Percentiles rank a stretch among this genome's conserved stretches.
These are phyloP conservation scores for Schwanniomyces polymorphus DNA, from an alignment of 805 yeast species.

Conservation along the genomic window DNA sequence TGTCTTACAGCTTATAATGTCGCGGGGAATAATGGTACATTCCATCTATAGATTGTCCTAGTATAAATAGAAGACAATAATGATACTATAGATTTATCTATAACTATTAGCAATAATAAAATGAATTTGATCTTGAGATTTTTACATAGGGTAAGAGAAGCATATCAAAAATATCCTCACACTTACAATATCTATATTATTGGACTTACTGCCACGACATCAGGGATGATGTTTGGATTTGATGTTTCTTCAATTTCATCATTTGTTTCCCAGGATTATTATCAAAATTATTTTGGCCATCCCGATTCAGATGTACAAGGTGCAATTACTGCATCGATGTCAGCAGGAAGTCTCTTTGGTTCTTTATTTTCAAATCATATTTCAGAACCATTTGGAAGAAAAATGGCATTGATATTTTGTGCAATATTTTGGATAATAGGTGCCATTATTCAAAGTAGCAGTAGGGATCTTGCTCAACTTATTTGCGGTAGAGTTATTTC, in stretches of 20 bases:
- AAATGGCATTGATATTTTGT: conserved; percentile 20
- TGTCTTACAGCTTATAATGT: no score
- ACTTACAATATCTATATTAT: conserved; percentile 57
- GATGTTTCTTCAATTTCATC: conserved; percentile 78
- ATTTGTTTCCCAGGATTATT: conserved; percentile 44
- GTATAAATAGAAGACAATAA: not conserved
- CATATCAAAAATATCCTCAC: conserved; percentile 29
- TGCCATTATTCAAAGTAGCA: conserved; percentile 18
- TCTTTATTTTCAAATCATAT: conserved; percentile 23
- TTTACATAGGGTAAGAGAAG: not conserved
- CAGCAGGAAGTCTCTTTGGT: conserved; percentile 9
- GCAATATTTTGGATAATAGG: conserved; percentile 29
- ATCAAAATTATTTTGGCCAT: conserved; percentile 42
- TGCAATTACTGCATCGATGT: conserved; percentile 68
- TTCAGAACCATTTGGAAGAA: conserved; percentile 28
- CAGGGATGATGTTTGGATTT: conserved; percentile 72
- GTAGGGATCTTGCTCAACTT: conserved; percentile 22
- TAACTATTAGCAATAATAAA: not conserved
- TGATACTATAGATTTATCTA: not conserved
- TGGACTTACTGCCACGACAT: conserved; percentile 55
- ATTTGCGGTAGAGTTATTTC: conserved; percentile 28
- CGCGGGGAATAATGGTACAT: no score
- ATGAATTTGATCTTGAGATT: not conserved
- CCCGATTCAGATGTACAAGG: conserved; percentile 65
- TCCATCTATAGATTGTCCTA: no score